phyloP scores from a whole-genome alignment of 2,329 filamentous ascomycete species.

The Calonectria naviculata region DNA sequence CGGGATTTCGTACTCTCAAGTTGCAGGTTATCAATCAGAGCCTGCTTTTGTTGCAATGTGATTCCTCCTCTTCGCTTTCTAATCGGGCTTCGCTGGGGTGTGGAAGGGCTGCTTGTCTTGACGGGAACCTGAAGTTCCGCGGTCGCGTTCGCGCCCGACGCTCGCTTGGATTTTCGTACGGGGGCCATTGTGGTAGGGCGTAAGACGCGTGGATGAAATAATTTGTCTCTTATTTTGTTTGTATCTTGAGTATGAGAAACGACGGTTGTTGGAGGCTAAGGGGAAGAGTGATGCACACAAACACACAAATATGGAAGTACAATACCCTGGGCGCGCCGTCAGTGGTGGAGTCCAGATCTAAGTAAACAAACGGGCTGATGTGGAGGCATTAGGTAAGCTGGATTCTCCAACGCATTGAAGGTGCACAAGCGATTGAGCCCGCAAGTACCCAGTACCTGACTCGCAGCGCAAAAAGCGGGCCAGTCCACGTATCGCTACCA shows the following conservation, averaged over 20 bases:
- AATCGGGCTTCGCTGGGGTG: conserved; percentile 66
- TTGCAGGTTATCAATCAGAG: conserved; percentile 88
- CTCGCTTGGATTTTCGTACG: conserved; percentile 51
- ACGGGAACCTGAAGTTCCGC: conserved; percentile 36
- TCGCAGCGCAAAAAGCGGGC: neutral
- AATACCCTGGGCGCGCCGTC: conserved; percentile 36
- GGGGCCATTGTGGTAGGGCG: conserved; percentile 56
- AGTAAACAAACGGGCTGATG: conserved; percentile 42
- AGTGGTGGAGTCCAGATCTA: conserved; percentile 35
- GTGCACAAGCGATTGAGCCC: conserved; percentile 8
- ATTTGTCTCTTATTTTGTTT: conserved; percentile 17
- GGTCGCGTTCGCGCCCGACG: conserved; percentile 40
- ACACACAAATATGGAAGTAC: conserved; percentile 26
- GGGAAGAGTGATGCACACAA: conserved; percentile 19
- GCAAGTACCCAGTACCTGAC: conserved; percentile 33
- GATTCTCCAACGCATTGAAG: conserved; percentile 35
- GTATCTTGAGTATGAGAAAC: no score
- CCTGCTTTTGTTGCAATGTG: conserved; percentile 81
- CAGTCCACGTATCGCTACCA: conserved; percentile 34
- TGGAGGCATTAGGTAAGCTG: conserved; percentile 39
- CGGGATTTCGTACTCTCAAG: conserved; percentile 75
- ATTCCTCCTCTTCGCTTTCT: conserved; percentile 72
- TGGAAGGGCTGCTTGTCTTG: conserved; percentile 47
- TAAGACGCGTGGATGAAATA: conserved; percentile 20
- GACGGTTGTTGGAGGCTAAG: neutral